phyloP scores from a whole-genome alignment of 2,329 filamentous ascomycete species.

The Cercospora sp. region DNA sequence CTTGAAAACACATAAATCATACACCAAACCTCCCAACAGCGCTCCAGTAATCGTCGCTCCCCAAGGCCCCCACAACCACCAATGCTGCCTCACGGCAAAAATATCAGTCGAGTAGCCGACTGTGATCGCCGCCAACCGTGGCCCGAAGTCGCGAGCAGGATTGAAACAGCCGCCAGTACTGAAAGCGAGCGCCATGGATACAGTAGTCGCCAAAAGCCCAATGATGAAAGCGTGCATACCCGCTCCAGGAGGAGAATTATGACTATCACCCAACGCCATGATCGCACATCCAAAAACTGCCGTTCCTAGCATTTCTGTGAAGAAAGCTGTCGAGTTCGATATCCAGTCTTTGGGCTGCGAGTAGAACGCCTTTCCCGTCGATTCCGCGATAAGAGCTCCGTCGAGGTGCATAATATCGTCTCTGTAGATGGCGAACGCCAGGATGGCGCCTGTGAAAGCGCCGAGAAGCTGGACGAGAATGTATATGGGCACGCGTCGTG shows the following conservation, averaged over 20 bases:
- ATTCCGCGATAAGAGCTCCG: constrained; percentile 43
- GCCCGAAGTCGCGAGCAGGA: constrained; percentile 54
- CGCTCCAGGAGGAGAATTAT: constrained; percentile 43
- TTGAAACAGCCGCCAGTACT: constrained; percentile 54
- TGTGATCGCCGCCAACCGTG: constrained; percentile 49
- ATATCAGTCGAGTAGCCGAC: constrained; percentile 47
- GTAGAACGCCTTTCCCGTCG: constrained; percentile 33
- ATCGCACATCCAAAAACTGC: constrained; percentile 46
- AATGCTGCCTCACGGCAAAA: constrained; percentile 41
- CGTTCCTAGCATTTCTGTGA: constrained; percentile 43
- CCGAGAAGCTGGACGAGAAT: constrained; percentile 56
- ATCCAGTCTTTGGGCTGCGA: constrained; percentile 35
- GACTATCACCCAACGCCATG: constrained; percentile 40
- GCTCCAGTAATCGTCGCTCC: constrained; percentile 46
- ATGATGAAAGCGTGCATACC: constrained; percentile 56
- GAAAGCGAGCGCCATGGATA: constrained; percentile 47
- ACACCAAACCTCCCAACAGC: constrained; percentile 49
- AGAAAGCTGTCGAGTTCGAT: constrained; percentile 46
- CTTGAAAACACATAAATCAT: constrained; percentile 55
- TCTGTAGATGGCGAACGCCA: constrained; percentile 50
- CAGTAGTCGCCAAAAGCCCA: constrained; percentile 45
- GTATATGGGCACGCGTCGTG: constrained; percentile 53
- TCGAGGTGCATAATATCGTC: constrained; percentile 39
- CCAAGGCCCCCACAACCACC: constrained; percentile 53
- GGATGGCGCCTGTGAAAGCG: constrained; percentile 52